Evolutionary conservation across 768 basidiomycete species (phyloP).

Genomic region (Botryobasidium botryosum): DNA sequence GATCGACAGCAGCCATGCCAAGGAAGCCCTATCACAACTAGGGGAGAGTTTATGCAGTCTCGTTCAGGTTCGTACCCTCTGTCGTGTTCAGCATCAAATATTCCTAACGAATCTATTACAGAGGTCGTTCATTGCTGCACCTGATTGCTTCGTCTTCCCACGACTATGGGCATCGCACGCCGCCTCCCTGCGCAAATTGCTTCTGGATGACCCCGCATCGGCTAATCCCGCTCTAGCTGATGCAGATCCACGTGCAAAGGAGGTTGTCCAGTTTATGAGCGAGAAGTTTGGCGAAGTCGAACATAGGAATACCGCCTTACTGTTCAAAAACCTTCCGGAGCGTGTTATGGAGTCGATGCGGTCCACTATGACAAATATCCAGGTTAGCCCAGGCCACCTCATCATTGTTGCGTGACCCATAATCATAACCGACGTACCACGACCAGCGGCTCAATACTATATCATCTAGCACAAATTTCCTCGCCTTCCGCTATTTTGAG

Average conservation of each 20-base stretch:
- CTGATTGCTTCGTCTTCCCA: conserved; percentile 62
- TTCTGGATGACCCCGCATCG: conserved; percentile 27
- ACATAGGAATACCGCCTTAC: conserved; percentile 63
- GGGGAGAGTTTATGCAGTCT: conserved; percentile 37
- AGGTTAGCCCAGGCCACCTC: no score
- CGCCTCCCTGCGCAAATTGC: conserved; percentile 27
- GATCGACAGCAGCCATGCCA: conserved; percentile 39
- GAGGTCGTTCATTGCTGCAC: conserved; percentile 52
- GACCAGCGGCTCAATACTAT: conserved; percentile 75
- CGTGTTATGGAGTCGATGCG: conserved; percentile 21
- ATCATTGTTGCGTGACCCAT: no score
- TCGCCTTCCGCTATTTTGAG: conserved; percentile 40
- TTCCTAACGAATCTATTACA: conserved; percentile 18
- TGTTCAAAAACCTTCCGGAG: conserved; percentile 49
- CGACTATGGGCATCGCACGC: conserved; percentile 44
- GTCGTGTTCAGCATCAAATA: conserved; percentile 3
- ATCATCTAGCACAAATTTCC: conserved; percentile 43
- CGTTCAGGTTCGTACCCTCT: conserved; percentile 37
- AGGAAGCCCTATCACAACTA: conserved; percentile 37
- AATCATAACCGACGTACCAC: no score
- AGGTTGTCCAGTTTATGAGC: conserved; percentile 24
- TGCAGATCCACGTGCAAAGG: conserved; percentile 18
- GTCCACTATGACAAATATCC: conserved; percentile 40
- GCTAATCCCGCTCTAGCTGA: conserved; percentile 14
- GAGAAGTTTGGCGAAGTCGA: conserved; percentile 54